phyloP scores from a whole-genome alignment of 2,329 filamentous ascomycete species.

The Phialocephala sp. region DNA sequence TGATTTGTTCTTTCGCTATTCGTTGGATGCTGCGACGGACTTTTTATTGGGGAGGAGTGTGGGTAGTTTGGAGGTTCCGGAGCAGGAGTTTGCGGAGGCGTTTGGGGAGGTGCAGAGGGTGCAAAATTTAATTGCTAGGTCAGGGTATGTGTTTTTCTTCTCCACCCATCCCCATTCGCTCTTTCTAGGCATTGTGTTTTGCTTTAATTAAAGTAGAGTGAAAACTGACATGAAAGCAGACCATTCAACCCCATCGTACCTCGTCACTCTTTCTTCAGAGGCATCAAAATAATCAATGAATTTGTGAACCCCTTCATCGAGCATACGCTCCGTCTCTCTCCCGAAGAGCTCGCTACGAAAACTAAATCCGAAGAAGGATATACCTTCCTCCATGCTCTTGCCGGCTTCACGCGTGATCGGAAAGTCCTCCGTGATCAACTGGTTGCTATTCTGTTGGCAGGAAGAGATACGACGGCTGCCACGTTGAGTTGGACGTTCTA shows the following conservation, averaged over 20 bases:
- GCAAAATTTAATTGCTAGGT: slow-evolving; percentile 69
- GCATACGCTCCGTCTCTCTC: slow-evolving; percentile 69
- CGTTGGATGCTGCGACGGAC: slow-evolving; percentile 84
- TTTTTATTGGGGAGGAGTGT: slow-evolving; percentile 83
- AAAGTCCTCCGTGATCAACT: slow-evolving; percentile 83
- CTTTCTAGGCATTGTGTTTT: not conserved
- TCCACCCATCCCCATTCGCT: not conserved
- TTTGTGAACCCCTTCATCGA: slow-evolving; percentile 84
- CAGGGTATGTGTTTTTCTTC: slow-evolving; percentile 54
- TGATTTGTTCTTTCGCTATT: slow-evolving; percentile 83
- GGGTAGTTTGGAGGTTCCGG: slow-evolving; percentile 59
- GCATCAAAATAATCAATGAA: slow-evolving; percentile 71
- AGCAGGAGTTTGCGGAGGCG: slow-evolving; percentile 75
- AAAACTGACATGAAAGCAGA: slow-evolving; percentile 43
- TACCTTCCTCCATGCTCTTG: slow-evolving; percentile 87
- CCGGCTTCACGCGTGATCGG: slow-evolving; percentile 75
- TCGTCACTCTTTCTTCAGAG: slow-evolving; percentile 64
- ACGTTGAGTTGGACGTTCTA: slow-evolving; percentile 84
- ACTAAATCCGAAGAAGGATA: slow-evolving; percentile 74
- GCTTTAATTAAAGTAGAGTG: not conserved
- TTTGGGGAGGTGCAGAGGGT: slow-evolving; percentile 81
- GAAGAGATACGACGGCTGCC: slow-evolving; percentile 84
- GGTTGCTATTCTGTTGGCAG: slow-evolving; percentile 81
- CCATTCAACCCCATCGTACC: slow-evolving; percentile 69
- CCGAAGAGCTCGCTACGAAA: slow-evolving; percentile 75